Percentiles rank a stretch among this genome's conserved stretches.
These are phyloP conservation scores for Lactifluus echinatus DNA, from an alignment of 768 basidiomycete genomes.

Conservation along the genomic window DNA sequence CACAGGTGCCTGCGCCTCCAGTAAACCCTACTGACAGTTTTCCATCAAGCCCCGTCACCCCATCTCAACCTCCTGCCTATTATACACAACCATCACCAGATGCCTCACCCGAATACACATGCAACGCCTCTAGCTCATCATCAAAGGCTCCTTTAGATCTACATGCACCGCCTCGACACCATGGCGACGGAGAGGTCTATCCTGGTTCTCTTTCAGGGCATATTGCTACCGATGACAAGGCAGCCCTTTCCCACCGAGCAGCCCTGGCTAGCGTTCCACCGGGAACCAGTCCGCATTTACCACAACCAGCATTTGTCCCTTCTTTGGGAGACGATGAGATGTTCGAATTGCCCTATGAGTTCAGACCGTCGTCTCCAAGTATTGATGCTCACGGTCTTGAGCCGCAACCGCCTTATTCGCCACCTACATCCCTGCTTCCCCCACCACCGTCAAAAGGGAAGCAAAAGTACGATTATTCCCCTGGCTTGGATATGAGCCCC, in stretches of 20 bases:
- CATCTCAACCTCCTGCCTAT: slow-evolving; percentile 18
- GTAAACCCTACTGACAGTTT: background rate
- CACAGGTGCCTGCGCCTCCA: background rate
- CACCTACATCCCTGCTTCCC: slow-evolving; percentile 11
- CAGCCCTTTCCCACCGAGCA: slow-evolving; percentile 27
- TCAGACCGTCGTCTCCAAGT: background rate
- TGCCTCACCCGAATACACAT: background rate
- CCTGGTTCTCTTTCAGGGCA: slow-evolving; percentile 24
- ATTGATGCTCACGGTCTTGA: background rate
- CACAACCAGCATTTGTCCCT: slow-evolving; percentile 5
- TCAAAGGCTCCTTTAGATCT: slow-evolving; percentile 6
- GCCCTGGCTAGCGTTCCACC: slow-evolving; percentile 20
- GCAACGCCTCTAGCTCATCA: background rate
- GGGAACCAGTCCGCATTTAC: background rate
- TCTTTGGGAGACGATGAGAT: slow-evolving; percentile 14
- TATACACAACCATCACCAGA: background rate
- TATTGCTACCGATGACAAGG: slow-evolving; percentile 33
- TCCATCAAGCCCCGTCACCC: background rate
- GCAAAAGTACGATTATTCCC: slow-evolving; percentile 14
- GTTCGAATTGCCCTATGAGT: background rate
- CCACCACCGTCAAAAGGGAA: slow-evolving; percentile 18
- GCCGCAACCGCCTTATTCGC: slow-evolving; percentile 14
- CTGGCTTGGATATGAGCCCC: slow-evolving; percentile 3
- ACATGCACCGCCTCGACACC: background rate
- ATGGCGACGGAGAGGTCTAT: background rate